Base-by-base conservation (phyloP, 2,329 filamentous ascomycete genomes). In the Talaromyces sp. region DNA sequence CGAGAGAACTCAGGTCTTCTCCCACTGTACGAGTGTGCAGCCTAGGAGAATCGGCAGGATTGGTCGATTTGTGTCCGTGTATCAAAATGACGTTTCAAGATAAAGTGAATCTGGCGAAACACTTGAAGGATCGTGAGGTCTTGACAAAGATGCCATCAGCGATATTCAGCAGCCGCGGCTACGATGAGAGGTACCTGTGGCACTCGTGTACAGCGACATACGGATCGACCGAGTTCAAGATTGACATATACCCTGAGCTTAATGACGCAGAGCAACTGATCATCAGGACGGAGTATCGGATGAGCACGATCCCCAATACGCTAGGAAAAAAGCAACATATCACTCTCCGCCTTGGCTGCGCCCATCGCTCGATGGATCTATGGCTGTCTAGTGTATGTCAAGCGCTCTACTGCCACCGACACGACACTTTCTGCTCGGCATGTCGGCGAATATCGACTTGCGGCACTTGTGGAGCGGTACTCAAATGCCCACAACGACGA, bases 1-100 rank as follows among this genome's bases (percentile, higher is more conserved):
- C 68, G 1, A 64, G 67, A 41, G 71, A 75, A 57, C 51, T 74
- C n/a, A 64, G 65, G 58, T 68, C 68, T 48, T 69, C 69, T 15
- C 45, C 72, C 5, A 70, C 72, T 40, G 61, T 61, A 22, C 68
- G 72, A 33, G 63, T 63, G 13, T 75, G 72, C 56, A 67, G 69
- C 37, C 46, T 74, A 48, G 72, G 72, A 11, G 65, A 66, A 7
- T 58, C 68, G 15, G 71, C 72, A 17, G 72, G 72, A 5, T 63
- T 75, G 41, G 71, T 75, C 39, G 72, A 75, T 40, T 53, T 75
- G 28, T 75, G 72, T 53, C 72, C 72, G 9, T 75, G 72, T 68
- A 72, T 69, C 54, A 75, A 75, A 60, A 56, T 75, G 57, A 75
- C 72, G 0, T 74, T 70, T 58, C 69, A 66, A 5, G 72, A 74